Evolutionary conservation across 352 stramenopile genomes (phyloP).

Genomic region (Phytophthora vignae): DNA sequence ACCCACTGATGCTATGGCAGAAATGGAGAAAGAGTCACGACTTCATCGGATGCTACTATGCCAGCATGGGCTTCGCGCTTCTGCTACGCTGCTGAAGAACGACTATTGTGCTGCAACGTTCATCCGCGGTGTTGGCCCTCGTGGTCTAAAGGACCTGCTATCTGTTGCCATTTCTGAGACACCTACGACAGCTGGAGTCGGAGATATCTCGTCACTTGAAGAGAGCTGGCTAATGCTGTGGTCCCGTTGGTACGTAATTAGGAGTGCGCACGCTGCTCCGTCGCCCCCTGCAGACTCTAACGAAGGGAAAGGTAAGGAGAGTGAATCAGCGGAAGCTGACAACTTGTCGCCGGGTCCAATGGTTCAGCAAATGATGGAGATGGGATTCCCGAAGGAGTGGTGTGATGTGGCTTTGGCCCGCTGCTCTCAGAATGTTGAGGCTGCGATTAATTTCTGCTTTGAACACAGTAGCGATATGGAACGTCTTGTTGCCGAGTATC

Average conservation of each 20-base stretch:
- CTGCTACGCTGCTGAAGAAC: slow-evolving; percentile 77
- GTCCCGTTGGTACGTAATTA: slow-evolving; percentile 77
- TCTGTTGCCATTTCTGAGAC: slow-evolving; percentile 77
- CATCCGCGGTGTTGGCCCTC: slow-evolving; percentile 61
- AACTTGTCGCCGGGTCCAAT: slow-evolving; percentile 61
- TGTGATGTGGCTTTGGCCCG: slow-evolving; percentile 89
- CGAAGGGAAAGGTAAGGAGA: slow-evolving; percentile 40
- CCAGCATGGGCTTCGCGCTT: slow-evolving; percentile 78
- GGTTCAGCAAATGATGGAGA: slow-evolving; percentile 94
- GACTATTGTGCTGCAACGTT: slow-evolving; percentile 70
- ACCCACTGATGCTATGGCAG: slow-evolving; percentile 57
- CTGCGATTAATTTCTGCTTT: slow-evolving; percentile 94
- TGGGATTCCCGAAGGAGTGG: slow-evolving; percentile 94
- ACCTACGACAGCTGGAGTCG: slow-evolving; percentile 66
- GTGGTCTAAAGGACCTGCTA: slow-evolving; percentile 72
- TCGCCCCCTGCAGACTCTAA: slow-evolving; percentile 30
- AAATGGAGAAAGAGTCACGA: slow-evolving; percentile 84
- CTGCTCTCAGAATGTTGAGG: slow-evolving; percentile 91
- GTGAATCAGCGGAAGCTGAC: slow-evolving; percentile 33
- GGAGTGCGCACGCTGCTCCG: slow-evolving; percentile 53
- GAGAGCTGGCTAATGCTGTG: slow-evolving; percentile 85
- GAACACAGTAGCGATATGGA: slow-evolving; percentile 94
- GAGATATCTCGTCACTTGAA: slow-evolving; percentile 79
- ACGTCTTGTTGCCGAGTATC: slow-evolving; percentile 81
- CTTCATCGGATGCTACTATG: slow-evolving; percentile 81